These are phyloP conservation scores for Penicillium vulpinum DNA, from an alignment of 2,329 filamentous ascomycete genomes.

Conservation along the genomic window DNA sequence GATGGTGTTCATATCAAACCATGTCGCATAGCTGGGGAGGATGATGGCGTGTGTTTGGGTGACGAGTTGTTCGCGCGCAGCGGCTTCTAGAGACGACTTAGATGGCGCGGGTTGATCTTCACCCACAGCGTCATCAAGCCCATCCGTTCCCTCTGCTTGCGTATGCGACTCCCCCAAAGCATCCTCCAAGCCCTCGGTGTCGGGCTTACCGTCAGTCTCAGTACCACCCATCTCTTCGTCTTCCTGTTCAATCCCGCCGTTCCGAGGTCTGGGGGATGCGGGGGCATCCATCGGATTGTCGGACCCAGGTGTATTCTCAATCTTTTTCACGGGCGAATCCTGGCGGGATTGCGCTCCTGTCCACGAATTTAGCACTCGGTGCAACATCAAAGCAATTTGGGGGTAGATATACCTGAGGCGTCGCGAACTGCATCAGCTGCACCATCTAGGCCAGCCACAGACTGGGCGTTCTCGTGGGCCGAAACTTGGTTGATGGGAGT, in stretches of 20 bases:
- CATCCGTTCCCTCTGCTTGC: constrained; percentile 46
- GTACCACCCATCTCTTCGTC: constrained; percentile 81
- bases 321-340: constrained; percentile 32
- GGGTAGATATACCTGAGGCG: constrained; percentile 34
- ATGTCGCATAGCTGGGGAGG: constrained; percentile 93
- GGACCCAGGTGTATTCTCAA: constrained; percentile 40
- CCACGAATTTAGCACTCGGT: constrained; percentile 20
- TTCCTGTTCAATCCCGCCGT: constrained; percentile 58
- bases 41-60: constrained; percentile 95
- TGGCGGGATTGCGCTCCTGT: constrained; percentile 37
- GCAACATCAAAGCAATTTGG: constrained; percentile 10
- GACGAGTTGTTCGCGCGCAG: constrained; percentile 87
- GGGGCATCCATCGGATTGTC: constrained; percentile 72
- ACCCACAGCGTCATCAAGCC: constrained; percentile 38
- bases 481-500: constrained; percentile 28
- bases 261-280: constrained; percentile 63
- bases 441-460: constrained; percentile 29
- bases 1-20: constrained; percentile 97
- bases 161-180: constrained; percentile 48
- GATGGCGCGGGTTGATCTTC: constrained; percentile 64
- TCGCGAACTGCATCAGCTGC: constrained; percentile 29
- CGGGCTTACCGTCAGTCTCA: constrained; percentile 46
- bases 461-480: constrained; percentile 32
- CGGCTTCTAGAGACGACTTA: constrained; percentile 78
- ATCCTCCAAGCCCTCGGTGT: constrained; percentile 48